A percentile compares a stretch with the other conserved stretches of the same genome.
phyloP scores from a whole-genome alignment of 768 basidiomycete genomes.

The Leccinum incarnatum region DNA sequence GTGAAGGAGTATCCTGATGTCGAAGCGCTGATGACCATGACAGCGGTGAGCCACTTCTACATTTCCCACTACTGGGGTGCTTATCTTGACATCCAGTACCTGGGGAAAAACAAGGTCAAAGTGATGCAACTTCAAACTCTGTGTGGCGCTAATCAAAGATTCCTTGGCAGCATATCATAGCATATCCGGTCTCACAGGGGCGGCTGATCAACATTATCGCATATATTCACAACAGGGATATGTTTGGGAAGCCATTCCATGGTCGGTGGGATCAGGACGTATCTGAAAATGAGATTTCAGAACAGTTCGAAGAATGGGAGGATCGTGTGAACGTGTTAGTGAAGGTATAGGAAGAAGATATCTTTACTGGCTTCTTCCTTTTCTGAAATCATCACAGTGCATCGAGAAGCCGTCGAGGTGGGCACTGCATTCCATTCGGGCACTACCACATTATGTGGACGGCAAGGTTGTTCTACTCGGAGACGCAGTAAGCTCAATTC shows the following conservation, averaged over 20 bases:
- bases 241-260: slow-evolving; percentile 32
- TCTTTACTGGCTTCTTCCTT: not conserved
- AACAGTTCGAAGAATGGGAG: slow-evolving; percentile 29
- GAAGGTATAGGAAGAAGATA: slow-evolving; percentile 5
- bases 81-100: slow-evolving; percentile 16
- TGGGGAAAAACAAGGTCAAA: slow-evolving; percentile 21
- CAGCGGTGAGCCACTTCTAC: slow-evolving; percentile 8
- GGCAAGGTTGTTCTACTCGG: slow-evolving; percentile 45
- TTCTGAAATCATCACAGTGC: slow-evolving; percentile 25
- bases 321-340: slow-evolving; percentile 6
- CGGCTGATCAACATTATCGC: slow-evolving; percentile 36
- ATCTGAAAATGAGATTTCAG: slow-evolving; percentile 31
- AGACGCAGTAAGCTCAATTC: slow-evolving; percentile 40
- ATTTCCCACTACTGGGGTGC: not conserved
- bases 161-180: slow-evolving; percentile 36
- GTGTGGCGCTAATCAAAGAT: not conserved
- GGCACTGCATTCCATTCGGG: slow-evolving; percentile 42
- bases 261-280: slow-evolving; percentile 30
- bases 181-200: slow-evolving; percentile 40
- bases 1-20: slow-evolving; percentile 32
- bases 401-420: slow-evolving; percentile 39
- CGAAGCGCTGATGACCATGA: slow-evolving; percentile 25
- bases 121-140: not conserved
- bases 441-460: slow-evolving; percentile 38
- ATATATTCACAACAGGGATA: slow-evolving; percentile 24